Evolutionary conservation across 495 filamentous ascomycete species (phyloP).

Genomic region (Daldinia vernicosa): DNA sequence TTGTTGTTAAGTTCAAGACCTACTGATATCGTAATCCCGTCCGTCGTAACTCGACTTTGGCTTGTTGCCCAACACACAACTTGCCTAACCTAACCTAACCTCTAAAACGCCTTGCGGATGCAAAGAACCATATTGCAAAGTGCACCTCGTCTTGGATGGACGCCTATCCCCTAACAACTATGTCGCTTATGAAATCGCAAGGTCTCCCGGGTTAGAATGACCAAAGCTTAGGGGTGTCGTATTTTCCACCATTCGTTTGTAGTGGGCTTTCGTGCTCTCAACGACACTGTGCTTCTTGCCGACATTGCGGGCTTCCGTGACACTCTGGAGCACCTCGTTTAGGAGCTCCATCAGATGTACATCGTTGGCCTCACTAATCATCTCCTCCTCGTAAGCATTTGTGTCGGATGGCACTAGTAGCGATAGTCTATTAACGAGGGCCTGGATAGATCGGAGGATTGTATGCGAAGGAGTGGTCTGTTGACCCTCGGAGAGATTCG

Average conservation of each 20-base stretch:
- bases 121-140: conserved; percentile 23
- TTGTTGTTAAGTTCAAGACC: background rate
- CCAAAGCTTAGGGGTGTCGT: conserved; percentile 7
- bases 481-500: conserved; percentile 46
- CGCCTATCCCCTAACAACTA: background rate
- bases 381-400: conserved; percentile 63
- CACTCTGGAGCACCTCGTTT: conserved; percentile 70
- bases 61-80: conserved; percentile 17
- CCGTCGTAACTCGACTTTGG: conserved; percentile 11
- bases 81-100: conserved; percentile 9
- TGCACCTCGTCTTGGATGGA: background rate
- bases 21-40: conserved; percentile 17
- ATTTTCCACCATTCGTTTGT: conserved; percentile 28
- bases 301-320: conserved; percentile 71
- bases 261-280: conserved; percentile 55
- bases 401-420: conserved; percentile 65
- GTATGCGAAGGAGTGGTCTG: conserved; percentile 67
- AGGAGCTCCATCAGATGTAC: conserved; percentile 78
- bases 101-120: conserved; percentile 46
- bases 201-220: conserved; percentile 33
- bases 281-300: conserved; percentile 77
- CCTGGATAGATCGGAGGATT: conserved; percentile 72
- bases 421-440: conserved; percentile 68
- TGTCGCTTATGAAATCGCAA: conserved; percentile 21
- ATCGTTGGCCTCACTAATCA: conserved; percentile 76